A percentile compares a stretch with the other conserved stretches of the same genome.
Conservation (phyloP, 73 alveolate species). For the Paraurostyla sp. region DNA sequence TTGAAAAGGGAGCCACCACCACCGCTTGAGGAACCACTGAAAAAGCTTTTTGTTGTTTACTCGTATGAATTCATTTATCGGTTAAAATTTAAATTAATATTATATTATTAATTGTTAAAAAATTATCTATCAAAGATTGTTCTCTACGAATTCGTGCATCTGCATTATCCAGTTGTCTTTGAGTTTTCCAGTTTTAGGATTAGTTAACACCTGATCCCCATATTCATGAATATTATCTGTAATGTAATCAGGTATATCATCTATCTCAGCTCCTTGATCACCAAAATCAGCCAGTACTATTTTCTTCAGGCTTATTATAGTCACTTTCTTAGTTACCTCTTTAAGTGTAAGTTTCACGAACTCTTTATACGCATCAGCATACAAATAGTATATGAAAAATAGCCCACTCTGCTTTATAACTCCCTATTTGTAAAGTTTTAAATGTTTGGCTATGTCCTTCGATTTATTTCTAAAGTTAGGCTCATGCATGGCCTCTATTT, state of each 20-base stretch:
- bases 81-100: constrained; percentile 37
- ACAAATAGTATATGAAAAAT: background rate
- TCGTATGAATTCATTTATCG: constrained; percentile 42
- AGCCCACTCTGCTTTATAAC: background rate
- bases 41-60: background rate
- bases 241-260: constrained; percentile 6
- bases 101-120: background rate
- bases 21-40: background rate
- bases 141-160: background rate
- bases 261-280: background rate
- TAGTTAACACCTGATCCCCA: background rate
- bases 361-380: background rate
- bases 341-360: constrained; percentile 31
- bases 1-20: background rate
- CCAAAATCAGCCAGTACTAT: background rate
- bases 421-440: background rate
- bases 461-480: background rate
- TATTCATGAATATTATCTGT: background rate
- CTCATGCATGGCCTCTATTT: background rate
- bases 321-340: background rate
- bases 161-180: background rate
- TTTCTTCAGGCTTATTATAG: background rate
- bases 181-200: background rate
- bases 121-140: background rate
- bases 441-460: background rate